Base-by-base conservation (phyloP, 257 asterid genomes). In the Solanum commersonii region DNA sequence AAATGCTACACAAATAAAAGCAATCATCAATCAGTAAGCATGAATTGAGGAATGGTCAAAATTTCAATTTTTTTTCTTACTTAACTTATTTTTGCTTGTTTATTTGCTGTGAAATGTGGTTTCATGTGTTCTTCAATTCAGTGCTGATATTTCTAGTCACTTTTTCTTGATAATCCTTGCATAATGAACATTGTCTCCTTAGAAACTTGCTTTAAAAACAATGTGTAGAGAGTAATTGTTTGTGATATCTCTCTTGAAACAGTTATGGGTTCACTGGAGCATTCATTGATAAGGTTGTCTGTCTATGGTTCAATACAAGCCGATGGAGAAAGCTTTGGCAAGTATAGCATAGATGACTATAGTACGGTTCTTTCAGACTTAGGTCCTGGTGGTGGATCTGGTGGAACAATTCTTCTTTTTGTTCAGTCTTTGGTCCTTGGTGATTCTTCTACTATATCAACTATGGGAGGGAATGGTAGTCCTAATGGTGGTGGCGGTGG, bases 321-420 rank as follows among this genome's bases (percentile, higher is more conserved):
- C 79, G 91, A 96, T 90, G 99, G 98, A 92, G 94, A 92, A 90
- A 94, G 96, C 92, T 92, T 88, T 68, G 94, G 89, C 77, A 93
- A 93, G 73, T 92, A 92, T 88, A 87, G 81, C 25, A 72, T 85
- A 86, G 88, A 46, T 81, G 90, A 90, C 77, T 91, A 88, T 79
- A 91, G 89, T 87, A 91, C 82, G 89, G 72, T 92, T 87, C 56
- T 70, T 83, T 89, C 93, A 83, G 94, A 90, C 77, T 89, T 91
- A 46, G 93, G 98, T 87, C 91, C 95, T 78, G 99, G 99, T 52
- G 99, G 99, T 49, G 99, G 98, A 89, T 95, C 99, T 88, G 99
- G 99, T 86, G 99, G 99, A 92, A 93, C 98, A 42, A 89, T 96
- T 90, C 98, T 96, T 92, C 93, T 96, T 72, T 96, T 96, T 92